Conservation (phyloP, 768 basidiomycete genomes). For the Trametes cinnabarina region DNA sequence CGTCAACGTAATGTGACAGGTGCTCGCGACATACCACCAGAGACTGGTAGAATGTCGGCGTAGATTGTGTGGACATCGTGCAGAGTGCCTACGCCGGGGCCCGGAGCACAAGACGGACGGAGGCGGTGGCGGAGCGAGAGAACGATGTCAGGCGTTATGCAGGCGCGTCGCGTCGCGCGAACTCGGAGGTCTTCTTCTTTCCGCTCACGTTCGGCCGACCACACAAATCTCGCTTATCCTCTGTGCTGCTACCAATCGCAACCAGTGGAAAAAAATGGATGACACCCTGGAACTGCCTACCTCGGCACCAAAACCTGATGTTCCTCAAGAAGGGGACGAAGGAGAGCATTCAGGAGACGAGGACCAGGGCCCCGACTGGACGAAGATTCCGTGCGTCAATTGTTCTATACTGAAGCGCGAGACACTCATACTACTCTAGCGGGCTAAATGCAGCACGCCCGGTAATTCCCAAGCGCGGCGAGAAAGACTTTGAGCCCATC, state of each 20-base stretch:
- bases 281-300: slow-evolving; percentile 53
- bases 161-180: slow-evolving; percentile 4
- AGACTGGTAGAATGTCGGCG: slow-evolving; percentile 33
- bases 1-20: background rate
- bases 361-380: slow-evolving; percentile 80
- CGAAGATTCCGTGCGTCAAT: slow-evolving; percentile 59
- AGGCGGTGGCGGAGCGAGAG: background rate
- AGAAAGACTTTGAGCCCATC: slow-evolving; percentile 94
- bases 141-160: background rate
- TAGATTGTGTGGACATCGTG: slow-evolving; percentile 12
- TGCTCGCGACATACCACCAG: slow-evolving; percentile 26
- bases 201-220: background rate
- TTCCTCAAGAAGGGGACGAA: slow-evolving; percentile 38
- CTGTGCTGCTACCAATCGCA: background rate
- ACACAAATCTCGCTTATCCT: background rate
- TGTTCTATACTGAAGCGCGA: background rate
- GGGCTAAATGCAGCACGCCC: slow-evolving; percentile 43
- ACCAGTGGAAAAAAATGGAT: slow-evolving; percentile 46
- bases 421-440: background rate
- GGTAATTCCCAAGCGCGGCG: slow-evolving; percentile 91
- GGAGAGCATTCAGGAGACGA: slow-evolving; percentile 62
- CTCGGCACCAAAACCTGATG: slow-evolving; percentile 30
- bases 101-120: background rate
- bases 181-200: background rate
- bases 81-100: background rate